phyloP scores from a whole-genome alignment of 345 rosid species.

The Eutrema yunnanense region DNA sequence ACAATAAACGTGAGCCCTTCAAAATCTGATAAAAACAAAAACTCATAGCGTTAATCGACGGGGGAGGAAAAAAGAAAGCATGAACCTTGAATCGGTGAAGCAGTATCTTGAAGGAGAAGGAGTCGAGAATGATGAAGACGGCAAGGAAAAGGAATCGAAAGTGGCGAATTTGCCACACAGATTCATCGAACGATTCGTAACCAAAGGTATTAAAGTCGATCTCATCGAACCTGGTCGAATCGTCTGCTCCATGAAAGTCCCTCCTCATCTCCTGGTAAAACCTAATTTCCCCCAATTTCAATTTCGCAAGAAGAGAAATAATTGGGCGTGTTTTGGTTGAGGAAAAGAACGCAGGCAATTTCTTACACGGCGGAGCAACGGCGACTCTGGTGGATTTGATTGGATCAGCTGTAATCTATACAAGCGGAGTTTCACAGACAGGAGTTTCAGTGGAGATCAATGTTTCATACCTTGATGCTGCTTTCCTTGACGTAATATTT shows the following conservation, averaged over 20 bases:
- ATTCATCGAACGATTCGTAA: conserved; percentile 54
- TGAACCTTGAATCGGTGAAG: conserved; percentile 58
- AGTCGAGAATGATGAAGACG: conserved; percentile 7
- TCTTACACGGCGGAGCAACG: conserved; percentile 96
- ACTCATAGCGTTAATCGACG: not conserved
- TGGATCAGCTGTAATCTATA: conserved; percentile 67
- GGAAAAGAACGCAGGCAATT: conserved; percentile 72
- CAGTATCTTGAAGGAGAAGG: conserved; percentile 55
- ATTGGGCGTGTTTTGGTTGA: not conserved
- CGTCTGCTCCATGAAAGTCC: conserved; percentile 72
- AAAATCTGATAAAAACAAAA: not conserved
- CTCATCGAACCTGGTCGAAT: conserved; percentile 68
- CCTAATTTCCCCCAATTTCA: not conserved
- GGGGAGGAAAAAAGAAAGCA: not conserved
- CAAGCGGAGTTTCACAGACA: conserved; percentile 37
- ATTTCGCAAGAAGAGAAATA: not conserved
- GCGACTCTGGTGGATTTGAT: conserved; percentile 82
- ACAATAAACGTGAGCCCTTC: not conserved
- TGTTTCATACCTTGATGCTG: conserved; percentile 84
- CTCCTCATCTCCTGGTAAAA: conserved; percentile 68
- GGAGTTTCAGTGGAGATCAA: conserved; percentile 92
- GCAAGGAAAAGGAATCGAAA: conserved; percentile 25
- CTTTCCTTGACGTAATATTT: conserved; percentile 50
- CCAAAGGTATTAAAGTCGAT: conserved; percentile 57
- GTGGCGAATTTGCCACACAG: conserved; percentile 39